A percentile compares a stretch with the other conserved stretches of the same genome.
Conservation (phyloP, 1,139 yeast genomes). For the Sugiyamaella pinicola region DNA sequence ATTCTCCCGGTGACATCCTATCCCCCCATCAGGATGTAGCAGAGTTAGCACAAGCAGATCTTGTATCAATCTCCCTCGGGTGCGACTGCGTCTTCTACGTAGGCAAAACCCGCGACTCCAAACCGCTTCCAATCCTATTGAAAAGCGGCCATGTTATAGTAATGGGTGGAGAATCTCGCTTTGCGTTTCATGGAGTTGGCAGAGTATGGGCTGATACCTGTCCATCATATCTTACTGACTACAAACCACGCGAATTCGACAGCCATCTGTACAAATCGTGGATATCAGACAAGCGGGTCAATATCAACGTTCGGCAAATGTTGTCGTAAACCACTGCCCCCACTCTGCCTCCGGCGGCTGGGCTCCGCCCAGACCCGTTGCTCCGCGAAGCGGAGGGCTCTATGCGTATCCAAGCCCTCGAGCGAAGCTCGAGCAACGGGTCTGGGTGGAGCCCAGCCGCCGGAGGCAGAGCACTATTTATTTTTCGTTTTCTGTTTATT, state of each 20-base stretch:
- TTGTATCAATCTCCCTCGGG: constrained; percentile 45
- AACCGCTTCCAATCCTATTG: constrained; percentile 42
- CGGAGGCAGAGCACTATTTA: too few species aligned
- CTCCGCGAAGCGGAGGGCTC: too few species aligned
- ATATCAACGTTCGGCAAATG: constrained; percentile 49
- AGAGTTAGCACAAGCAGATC: constrained; percentile 43
- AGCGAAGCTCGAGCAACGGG: too few species aligned
- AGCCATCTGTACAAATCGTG: constrained; percentile 37
- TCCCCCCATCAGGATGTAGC: constrained; percentile 51
- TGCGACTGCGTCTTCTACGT: constrained; percentile 46
- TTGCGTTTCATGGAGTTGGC: constrained; percentile 49
- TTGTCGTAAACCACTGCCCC: too few species aligned
- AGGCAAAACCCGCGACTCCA: constrained; percentile 32
- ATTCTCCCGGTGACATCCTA: constrained; percentile 48
- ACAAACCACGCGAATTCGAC: constrained; percentile 16
- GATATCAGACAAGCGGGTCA: constrained; percentile 44
- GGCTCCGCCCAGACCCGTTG: too few species aligned
- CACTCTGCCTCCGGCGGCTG: too few species aligned
- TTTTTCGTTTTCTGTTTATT: background rate
- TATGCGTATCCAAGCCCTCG: too few species aligned
- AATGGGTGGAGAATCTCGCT: constrained; percentile 47
- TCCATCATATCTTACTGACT: constrained; percentile 37
- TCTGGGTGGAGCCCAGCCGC: too few species aligned
- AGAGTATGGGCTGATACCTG: constrained; percentile 41
- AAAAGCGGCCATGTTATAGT: constrained; percentile 47